Evolutionary conservation across 2,329 filamentous ascomycete species (phyloP), one percentile per base, ranked within the genome.

Genomic region (Epichloe aotearoae): DNA sequence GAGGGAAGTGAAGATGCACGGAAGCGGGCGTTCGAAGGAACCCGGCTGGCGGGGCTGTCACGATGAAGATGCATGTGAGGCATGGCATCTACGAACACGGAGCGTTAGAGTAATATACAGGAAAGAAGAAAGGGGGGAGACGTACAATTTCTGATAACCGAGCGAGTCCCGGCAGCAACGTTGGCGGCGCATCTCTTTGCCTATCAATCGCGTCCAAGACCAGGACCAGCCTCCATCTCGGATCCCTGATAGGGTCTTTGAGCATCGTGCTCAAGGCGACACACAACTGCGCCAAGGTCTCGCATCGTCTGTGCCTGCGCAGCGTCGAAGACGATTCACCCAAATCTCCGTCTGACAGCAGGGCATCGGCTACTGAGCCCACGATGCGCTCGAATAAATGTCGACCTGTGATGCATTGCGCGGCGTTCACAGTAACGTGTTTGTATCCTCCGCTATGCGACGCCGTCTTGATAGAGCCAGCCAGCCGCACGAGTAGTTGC

Each of bases 131-230:
- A 3, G 3, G 3, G 20, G 20, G 20, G 23, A 10, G 37, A 5
- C 82, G 59, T 69, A 93, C 87, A 54, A 84, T 76, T 65, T 96
- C 89, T 14, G 86, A 84, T 19, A 98, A 66, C 54, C 90, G 78
- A 20, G 86, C 87, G 54, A 98, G 69, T 12, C 87, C 89, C 34
- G 90, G 83, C 4, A 95, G 69, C 14, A 97, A 69, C 1, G 88
- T 95, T 3, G 81, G 76, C 5, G 86, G 80, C 5, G 85, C 81
- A 61, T 97, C 91, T 60, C 84, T 76, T 64, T 95, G 86, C 55
- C 76, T 79, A 64, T 97, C 91, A 52, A 97, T 83, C 11, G 82
- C 87, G 70, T 97, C 93, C 55, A 97, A 76, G 11, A 96, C 86
- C 52, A 97, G 67, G 8, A 91, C 82, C 58, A 95, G 89, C 56